Evolutionary conservation across 1,139 yeast species (phyloP).

Genomic region (Magnusiomyces suaveolens): DNA sequence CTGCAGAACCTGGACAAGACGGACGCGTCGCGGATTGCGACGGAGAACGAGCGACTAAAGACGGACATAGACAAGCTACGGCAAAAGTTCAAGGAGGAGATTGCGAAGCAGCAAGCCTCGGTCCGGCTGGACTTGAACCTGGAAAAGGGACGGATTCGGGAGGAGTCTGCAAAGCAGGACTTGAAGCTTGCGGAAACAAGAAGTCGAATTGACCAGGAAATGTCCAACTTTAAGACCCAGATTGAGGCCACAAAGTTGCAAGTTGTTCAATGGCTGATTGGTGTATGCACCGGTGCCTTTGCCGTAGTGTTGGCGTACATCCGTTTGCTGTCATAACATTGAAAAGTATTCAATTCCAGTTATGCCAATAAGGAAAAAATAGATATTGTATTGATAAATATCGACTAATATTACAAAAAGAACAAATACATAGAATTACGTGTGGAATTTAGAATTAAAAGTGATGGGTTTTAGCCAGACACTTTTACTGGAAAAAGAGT

Average conservation of each 20-base stretch:
- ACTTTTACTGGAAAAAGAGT: constrained; percentile 38
- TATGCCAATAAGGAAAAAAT: no score
- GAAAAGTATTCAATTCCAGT: neutral
- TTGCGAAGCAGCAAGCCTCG: constrained; percentile 81
- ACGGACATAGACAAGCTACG: constrained; percentile 81
- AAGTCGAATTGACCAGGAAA: constrained; percentile 89
- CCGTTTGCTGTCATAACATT: constrained; percentile 67
- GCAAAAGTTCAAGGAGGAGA: constrained; percentile 79
- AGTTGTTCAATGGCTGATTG: constrained; percentile 95
- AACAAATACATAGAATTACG: neutral
- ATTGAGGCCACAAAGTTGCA: constrained; percentile 91
- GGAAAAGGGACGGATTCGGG: constrained; percentile 92
- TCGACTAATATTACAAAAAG: constrained; percentile 3
- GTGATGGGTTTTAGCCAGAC: no score
- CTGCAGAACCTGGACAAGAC: constrained; percentile 78
- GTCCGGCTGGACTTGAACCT: constrained; percentile 82
- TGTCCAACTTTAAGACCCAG: constrained; percentile 88
- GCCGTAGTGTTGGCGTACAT: constrained; percentile 88
- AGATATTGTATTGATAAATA: neutral
- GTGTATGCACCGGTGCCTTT: constrained; percentile 96
- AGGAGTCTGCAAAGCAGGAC: constrained; percentile 86
- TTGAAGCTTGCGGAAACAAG: constrained; percentile 90
- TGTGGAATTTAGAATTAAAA: no score
- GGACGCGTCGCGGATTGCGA: constrained; percentile 70
- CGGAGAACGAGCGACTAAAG: constrained; percentile 77